These are phyloP conservation scores for Trichoderma sp. DNA, from an alignment of 2,329 filamentous ascomycete genomes.

Conservation along the genomic window DNA sequence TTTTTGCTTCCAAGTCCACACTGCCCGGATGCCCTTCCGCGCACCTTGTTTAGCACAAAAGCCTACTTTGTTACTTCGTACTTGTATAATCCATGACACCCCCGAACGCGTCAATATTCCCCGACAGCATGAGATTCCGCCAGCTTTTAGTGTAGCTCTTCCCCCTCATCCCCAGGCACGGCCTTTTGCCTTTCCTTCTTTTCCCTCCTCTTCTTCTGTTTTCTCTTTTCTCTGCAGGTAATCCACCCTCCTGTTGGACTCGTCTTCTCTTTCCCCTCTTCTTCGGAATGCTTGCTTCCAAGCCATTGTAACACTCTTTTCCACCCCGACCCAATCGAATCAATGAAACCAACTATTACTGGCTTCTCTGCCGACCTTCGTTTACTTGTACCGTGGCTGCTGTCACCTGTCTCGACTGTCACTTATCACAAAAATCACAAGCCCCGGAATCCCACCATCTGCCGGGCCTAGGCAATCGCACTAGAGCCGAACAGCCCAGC, in stretches of 20 bases:
- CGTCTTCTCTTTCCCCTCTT: not conserved
- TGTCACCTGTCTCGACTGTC: constrained; percentile 5
- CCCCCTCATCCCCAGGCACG: constrained; percentile 5
- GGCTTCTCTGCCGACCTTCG: constrained; percentile 1
- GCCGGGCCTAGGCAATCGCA: constrained; percentile 2
- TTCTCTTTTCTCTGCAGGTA: not conserved
- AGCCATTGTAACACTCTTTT: constrained; percentile 1
- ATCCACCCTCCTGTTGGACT: constrained; percentile 10
- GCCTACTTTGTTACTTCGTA: not conserved
- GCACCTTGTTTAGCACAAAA: constrained; percentile 5
- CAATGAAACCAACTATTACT: constrained; percentile 10
- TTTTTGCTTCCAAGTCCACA: not conserved
- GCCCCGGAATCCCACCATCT: constrained; percentile 17
- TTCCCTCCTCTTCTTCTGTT: not conserved
- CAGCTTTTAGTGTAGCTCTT: constrained; percentile 18
- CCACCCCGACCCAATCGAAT: constrained; percentile 2
- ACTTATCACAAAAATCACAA: constrained; percentile 18
- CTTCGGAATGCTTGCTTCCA: not conserved
- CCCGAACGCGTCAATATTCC: constrained; percentile 8
- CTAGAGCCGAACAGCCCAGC: not conserved
- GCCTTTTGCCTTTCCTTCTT: not conserved
- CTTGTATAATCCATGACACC: not conserved
- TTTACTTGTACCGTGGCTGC: not conserved
- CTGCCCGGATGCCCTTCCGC: constrained; percentile 17
- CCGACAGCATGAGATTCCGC: constrained; percentile 6